These are phyloP conservation scores for Thuidium tamariscinum DNA, from an alignment of 225 moss, liverwort and hornwort genomes.

Conservation along the genomic window DNA sequence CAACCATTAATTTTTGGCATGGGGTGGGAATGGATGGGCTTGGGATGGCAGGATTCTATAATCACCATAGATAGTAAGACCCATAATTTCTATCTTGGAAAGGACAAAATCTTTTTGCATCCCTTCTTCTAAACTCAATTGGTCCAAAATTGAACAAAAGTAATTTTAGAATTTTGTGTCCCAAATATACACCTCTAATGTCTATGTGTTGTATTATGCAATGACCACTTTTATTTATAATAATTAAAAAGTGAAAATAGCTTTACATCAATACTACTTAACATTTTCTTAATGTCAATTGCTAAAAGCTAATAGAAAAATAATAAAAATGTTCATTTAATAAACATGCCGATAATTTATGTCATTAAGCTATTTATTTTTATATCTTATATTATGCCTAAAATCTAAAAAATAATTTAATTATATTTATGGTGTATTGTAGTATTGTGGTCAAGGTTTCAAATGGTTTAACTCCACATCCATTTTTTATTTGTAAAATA, in stretches of 20 bases:
- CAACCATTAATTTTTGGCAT: too few species aligned
- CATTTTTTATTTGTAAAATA: too few species aligned
- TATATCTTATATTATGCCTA: too few species aligned
- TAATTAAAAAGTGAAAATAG: not conserved
- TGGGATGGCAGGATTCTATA: too few species aligned
- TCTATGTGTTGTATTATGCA: too few species aligned
- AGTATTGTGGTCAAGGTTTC: not conserved
- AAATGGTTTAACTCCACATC: not conserved
- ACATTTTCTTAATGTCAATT: not conserved
- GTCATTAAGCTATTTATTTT: rapidly evolving
- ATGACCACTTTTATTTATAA: not conserved
- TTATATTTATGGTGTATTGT: too few species aligned
- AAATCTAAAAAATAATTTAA: too few species aligned
- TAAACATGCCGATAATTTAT: not conserved
- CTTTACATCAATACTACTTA: not conserved
- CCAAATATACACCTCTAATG: not conserved
- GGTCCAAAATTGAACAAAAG: not conserved
- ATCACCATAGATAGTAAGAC: too few species aligned
- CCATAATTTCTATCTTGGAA: not conserved
- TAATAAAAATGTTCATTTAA: not conserved
- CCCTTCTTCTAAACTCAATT: not conserved
- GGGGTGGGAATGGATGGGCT: too few species aligned
- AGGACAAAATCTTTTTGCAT: not conserved
- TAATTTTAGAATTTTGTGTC: not conserved
- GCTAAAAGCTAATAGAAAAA: not conserved